Evolutionary conservation across 2,329 filamentous ascomycete genomes (phyloP), one percentile per base, ranked within the genome.

Genomic region (Colletotrichum cereale): DNA sequence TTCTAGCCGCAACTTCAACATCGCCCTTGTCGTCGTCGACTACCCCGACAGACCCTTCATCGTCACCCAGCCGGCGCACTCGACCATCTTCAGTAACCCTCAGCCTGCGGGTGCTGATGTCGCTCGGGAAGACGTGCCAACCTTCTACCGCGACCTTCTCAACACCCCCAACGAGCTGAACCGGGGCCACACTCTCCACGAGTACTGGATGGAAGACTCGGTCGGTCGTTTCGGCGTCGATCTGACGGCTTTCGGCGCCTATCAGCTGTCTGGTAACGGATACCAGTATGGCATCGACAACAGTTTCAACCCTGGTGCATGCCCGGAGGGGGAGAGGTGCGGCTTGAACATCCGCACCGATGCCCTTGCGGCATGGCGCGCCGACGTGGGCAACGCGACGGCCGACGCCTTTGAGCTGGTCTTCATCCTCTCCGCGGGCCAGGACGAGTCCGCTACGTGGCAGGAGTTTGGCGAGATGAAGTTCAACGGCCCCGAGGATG

Each of bases 131-230:
- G 81, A 85, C 47, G 86, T 88, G 1, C 85, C 86, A 0, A 78
- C 79, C 2, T 88, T 85, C 74, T 88, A 88, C 75, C 82, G 81
- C 38, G 84, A 88, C 70, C 78, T 88, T 4, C 79, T 88, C 60
- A 88, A 88, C 72, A 84, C 78, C 61, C 86, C 86, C 0, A 82
- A 79, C 48, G 84, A 85, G 5, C 75, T 88, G 38, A 88, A 88
- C 67, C 79, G 79, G n/a, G 82, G 82, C 4, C 86, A 87, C 71
- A 88, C 86, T 2, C 78, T 88, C 2, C 86, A 88, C 70, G 86
- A 88, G 76, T 88, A 88, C 75, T 88, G 86, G 86, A 88, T 88
- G 86, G 86, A 86, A 63, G 86, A 88, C 76, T 87, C 85, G 1
- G 84, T 81, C 16, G 86, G 86, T 3, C 81, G 83, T 24, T 88